These are phyloP conservation scores for Monilinia aucupariae DNA, from an alignment of 2,329 filamentous ascomycete species.

Conservation along the genomic window DNA sequence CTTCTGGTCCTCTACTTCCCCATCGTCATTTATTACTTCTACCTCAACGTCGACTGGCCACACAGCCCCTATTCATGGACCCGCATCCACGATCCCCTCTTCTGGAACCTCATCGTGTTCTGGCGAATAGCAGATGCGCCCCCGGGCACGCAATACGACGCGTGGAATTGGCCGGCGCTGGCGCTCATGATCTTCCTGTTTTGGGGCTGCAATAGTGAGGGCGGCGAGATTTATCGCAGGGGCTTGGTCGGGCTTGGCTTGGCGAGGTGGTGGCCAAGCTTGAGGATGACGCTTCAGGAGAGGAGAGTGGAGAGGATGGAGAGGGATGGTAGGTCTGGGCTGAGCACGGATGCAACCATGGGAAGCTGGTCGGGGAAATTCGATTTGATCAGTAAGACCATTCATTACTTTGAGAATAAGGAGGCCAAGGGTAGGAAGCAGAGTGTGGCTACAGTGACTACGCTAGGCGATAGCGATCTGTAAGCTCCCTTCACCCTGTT, in stretches of 20 bases:
- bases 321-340: constrained; percentile 1
- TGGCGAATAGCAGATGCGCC: constrained; percentile 39
- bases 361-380: constrained; percentile 19
- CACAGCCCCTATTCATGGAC: constrained; percentile 47
- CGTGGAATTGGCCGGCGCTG: constrained; percentile 51
- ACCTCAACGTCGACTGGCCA: constrained; percentile 42
- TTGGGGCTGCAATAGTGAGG: constrained; percentile 60
- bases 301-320: not conserved
- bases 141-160: constrained; percentile 43
- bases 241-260: constrained; percentile 25
- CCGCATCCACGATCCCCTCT: constrained; percentile 42
- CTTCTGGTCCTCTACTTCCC: constrained; percentile 49
- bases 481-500: not conserved
- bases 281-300: constrained; percentile 20
- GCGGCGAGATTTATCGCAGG: constrained; percentile 46
- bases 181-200: constrained; percentile 55
- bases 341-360: not conserved
- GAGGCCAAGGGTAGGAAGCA: constrained; percentile 18
- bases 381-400: constrained; percentile 27
- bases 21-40: constrained; percentile 46
- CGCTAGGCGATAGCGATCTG: not conserved
- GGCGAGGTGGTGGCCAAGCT: constrained; percentile 25
- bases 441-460: constrained; percentile 1
- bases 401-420: constrained; percentile 27
- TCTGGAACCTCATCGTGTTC: constrained; percentile 46